Evolutionary conservation across 179 eudicot genomes (phyloP).

Genomic region (Drosera spatulata): DNA sequence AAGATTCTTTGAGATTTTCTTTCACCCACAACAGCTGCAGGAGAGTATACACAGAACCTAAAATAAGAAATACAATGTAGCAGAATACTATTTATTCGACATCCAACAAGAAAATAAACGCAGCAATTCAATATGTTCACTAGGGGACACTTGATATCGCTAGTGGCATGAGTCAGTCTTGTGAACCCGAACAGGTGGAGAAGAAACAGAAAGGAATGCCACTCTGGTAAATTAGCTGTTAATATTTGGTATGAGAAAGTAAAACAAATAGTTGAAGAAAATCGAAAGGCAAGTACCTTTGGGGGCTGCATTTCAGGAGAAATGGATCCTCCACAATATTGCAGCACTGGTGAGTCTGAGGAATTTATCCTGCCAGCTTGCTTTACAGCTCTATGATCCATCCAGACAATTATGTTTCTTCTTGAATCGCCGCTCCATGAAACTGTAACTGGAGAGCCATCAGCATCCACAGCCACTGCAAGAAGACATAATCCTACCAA

Average conservation of each 20-base stretch:
- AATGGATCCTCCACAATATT: constrained; percentile 91
- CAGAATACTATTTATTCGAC: neutral
- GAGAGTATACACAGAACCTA: neutral
- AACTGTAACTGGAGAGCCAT: constrained; percentile 89
- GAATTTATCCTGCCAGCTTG: constrained; percentile 96
- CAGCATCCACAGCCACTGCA: constrained; percentile 92
- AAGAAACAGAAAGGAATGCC: neutral
- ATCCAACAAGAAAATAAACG: neutral
- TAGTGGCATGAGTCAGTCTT: neutral
- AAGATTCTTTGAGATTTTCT: constrained; percentile 89
- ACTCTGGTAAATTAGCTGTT: neutral
- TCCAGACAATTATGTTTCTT: constrained; percentile 96
- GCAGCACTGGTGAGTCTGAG: constrained; percentile 82
- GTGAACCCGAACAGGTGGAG: neutral
- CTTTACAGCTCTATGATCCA: constrained; percentile 99
- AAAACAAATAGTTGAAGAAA: neutral
- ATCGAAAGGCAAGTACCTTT: constrained; percentile 41
- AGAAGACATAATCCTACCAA: constrained; percentile 5
- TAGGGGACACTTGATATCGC: neutral
- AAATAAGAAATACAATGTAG: constrained; percentile 1
- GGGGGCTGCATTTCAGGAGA: constrained; percentile 99
- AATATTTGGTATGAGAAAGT: neutral
- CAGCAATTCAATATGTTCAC: too few relatives aligned
- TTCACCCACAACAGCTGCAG: constrained; percentile 96
- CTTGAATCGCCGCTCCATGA: constrained; percentile 98